Evolutionary conservation across 2,329 filamentous ascomycete species (phyloP).

Genomic region (Leptosphaerulina australis): DNA sequence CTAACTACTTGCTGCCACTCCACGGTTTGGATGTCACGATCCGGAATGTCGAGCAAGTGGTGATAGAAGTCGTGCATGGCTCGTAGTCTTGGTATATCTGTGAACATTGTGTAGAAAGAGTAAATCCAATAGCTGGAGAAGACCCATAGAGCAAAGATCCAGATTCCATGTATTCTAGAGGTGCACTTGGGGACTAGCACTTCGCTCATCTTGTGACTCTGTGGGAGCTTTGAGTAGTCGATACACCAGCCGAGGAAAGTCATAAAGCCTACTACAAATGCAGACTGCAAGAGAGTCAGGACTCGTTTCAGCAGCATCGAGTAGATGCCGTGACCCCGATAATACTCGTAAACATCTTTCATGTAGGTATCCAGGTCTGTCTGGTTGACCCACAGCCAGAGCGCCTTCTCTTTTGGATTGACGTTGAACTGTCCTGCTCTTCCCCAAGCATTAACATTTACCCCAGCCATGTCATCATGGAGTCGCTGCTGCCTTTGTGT

Average conservation of each 20-base stretch:
- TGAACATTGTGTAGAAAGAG: constrained; percentile 74
- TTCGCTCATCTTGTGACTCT: constrained; percentile 65
- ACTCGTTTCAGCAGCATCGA: constrained; percentile 77
- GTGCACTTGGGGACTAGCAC: constrained; percentile 78
- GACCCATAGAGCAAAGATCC: constrained; percentile 81
- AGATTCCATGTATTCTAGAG: constrained; percentile 71
- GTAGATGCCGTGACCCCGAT: constrained; percentile 79
- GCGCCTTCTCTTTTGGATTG: constrained; percentile 74
- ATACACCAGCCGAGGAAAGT: constrained; percentile 87
- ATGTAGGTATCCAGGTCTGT: constrained; percentile 88
- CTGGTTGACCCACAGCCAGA: constrained; percentile 94
- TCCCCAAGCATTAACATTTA: constrained; percentile 31
- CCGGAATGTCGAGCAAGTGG: constrained; percentile 80
- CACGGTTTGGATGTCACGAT: constrained; percentile 88
- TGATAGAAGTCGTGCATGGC: constrained; percentile 86
- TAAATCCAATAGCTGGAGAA: constrained; percentile 86
- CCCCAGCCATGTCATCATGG: constrained; percentile 37
- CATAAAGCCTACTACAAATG: constrained; percentile 80
- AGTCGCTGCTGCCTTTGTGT: constrained; percentile 55
- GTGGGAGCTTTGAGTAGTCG: constrained; percentile 74
- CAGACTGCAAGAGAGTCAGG: constrained; percentile 78
- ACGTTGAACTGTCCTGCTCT: constrained; percentile 40
- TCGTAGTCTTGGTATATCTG: constrained; percentile 74
- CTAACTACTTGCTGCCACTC: constrained; percentile 92
- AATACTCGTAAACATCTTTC: constrained; percentile 85